Percentiles rank a stretch among this genome's conserved stretches.
Conservation (phyloP, 768 basidiomycete genomes). For the Podaxis sp. region DNA sequence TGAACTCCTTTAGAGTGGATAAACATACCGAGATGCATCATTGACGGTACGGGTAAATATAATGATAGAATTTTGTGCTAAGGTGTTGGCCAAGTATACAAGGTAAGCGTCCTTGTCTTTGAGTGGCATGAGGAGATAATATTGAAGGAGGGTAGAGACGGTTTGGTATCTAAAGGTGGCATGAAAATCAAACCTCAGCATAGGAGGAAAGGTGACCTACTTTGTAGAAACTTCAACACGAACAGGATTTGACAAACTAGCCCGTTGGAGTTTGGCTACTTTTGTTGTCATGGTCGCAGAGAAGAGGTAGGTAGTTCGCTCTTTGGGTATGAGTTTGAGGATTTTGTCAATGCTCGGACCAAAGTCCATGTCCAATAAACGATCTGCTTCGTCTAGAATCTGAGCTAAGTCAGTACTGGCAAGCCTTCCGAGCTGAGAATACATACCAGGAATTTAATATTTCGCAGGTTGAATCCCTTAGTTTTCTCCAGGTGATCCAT, state of each 20-base stretch:
- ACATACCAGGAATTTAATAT: slow-evolving; percentile 84
- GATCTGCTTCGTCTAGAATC: slow-evolving; percentile 98
- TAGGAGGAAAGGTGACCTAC: slow-evolving; percentile 42
- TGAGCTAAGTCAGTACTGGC: slow-evolving; percentile 28
- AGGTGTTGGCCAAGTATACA: slow-evolving; percentile 82
- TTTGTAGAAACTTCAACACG: slow-evolving; percentile 92
- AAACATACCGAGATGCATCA: slow-evolving; percentile 74
- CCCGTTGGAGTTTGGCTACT: slow-evolving; percentile 93
- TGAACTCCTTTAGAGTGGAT: not conserved
- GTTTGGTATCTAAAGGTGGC: slow-evolving; percentile 79
- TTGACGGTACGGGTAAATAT: slow-evolving; percentile 96
- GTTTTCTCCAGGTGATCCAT: slow-evolving; percentile 96
- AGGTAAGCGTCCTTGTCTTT: slow-evolving; percentile 91
- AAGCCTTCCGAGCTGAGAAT: not conserved
- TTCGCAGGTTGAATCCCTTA: slow-evolving; percentile 90
- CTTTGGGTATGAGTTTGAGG: slow-evolving; percentile 90
- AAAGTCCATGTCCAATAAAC: slow-evolving; percentile 95
- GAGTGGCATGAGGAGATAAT: slow-evolving; percentile 92
- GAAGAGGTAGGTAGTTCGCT: slow-evolving; percentile 93
- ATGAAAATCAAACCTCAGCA: slow-evolving; percentile 6
- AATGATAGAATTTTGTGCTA: slow-evolving; percentile 92
- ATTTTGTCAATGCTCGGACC: slow-evolving; percentile 95
- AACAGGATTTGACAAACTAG: slow-evolving; percentile 91
- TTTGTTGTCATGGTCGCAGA: slow-evolving; percentile 99
- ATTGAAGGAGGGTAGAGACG: slow-evolving; percentile 91